Evolutionary conservation across 371 early-diverging fungal species (phyloP).

Genomic region (Umbelopsis sp.): DNA sequence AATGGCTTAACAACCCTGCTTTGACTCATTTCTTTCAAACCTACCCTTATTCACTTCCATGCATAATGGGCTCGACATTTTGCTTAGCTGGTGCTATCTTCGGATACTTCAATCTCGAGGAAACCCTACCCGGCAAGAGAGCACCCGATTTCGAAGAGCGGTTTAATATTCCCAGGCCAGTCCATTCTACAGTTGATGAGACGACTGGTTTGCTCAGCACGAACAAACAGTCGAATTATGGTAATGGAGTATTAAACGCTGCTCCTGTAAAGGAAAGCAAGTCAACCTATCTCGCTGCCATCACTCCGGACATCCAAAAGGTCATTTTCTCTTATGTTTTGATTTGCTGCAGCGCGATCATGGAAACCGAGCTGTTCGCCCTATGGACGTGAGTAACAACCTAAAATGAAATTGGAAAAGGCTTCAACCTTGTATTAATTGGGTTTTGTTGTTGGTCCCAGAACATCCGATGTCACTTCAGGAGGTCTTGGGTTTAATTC

Average conservation of each 20-base stretch:
- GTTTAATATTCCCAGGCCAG: neutral
- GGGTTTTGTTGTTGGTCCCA: conserved; percentile 23
- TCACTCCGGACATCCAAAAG: conserved; percentile 38
- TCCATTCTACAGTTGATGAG: conserved; percentile 25
- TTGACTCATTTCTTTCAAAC: conserved; percentile 58
- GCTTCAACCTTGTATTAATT: neutral
- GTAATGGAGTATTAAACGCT: neutral
- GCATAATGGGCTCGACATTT: conserved; percentile 68
- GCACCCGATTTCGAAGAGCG: conserved; percentile 2
- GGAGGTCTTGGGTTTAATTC: conserved; percentile 59
- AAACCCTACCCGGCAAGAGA: conserved; percentile 52
- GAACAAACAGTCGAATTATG: neutral
- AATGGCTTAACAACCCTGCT: neutral
- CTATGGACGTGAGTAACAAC: conserved; percentile 29
- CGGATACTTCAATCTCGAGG: conserved; percentile 76
- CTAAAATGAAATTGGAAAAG: neutral
- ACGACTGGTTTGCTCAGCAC: conserved; percentile 22
- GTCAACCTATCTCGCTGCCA: conserved; percentile 20
- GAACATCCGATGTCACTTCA: conserved; percentile 21
- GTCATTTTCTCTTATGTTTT: conserved; percentile 3
- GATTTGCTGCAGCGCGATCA: neutral
- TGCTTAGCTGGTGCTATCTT: conserved; percentile 64
- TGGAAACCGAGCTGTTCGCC: conserved; percentile 32
- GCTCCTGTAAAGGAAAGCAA: neutral
- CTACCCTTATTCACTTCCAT: conserved; percentile 89